Conservation (phyloP, 768 basidiomycete species). For the Kwoniella pini region DNA sequence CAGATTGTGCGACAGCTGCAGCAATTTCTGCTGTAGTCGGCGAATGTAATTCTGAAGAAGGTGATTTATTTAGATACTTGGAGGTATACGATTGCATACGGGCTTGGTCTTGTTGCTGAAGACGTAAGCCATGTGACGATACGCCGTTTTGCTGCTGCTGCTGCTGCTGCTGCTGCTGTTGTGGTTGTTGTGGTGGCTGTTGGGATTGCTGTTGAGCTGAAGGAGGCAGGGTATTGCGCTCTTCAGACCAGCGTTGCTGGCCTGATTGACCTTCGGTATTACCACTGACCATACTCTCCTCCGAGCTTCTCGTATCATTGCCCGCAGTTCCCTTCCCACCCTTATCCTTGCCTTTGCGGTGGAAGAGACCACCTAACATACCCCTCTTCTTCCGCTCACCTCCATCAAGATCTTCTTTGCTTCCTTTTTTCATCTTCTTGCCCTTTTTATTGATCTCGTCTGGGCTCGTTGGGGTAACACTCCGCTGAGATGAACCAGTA, state of each 20-base stretch:
- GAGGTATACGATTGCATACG: conserved; percentile 84
- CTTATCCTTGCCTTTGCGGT: conserved; percentile 63
- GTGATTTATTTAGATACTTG: conserved; percentile 78
- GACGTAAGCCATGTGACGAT: conserved; percentile 65
- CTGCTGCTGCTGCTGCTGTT: too few relatives aligned
- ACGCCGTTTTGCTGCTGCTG: conserved; percentile 50
- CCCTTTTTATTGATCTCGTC: conserved; percentile 59
- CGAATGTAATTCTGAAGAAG: conserved; percentile 65
- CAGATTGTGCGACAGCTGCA: conserved; percentile 64
- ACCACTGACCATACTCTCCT: conserved; percentile 47
- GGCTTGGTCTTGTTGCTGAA: conserved; percentile 84
- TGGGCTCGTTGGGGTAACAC: conserved; percentile 33
- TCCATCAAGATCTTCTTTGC: conserved; percentile 34
- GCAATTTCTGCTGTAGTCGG: conserved; percentile 71
- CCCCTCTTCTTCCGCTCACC: conserved; percentile 58
- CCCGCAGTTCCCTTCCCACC: conserved; percentile 65
- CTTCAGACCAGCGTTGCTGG: conserved; percentile 31
- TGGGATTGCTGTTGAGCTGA: conserved; percentile 7
- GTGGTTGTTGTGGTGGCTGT: conserved; percentile 15
- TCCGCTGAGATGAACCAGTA: conserved; percentile 17
- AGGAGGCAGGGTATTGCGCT: conserved; percentile 8
- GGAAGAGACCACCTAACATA: conserved; percentile 75
- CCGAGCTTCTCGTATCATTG: conserved; percentile 41
- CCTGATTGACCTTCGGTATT: conserved; percentile 25
- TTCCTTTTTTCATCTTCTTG: conserved; percentile 57